phyloP scores from a whole-genome alignment of 2,329 filamentous ascomycete species.

The Sporothrix phasma region DNA sequence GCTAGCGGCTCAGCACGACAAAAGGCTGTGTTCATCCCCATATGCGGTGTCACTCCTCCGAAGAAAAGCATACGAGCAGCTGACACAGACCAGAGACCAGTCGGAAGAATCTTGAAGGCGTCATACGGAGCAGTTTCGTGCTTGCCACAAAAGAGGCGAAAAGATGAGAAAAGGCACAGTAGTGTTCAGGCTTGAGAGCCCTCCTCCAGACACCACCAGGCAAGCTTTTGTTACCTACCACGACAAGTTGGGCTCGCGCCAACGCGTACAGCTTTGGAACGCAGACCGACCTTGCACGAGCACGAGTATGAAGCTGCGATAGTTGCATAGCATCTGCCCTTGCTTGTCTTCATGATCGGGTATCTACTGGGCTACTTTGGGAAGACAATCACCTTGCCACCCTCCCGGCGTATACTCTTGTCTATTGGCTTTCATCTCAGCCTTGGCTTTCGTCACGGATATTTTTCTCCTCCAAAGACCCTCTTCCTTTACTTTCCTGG shows the following conservation, averaged over 20 bases:
- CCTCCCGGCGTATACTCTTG: not conserved
- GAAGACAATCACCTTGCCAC: conserved; percentile 5
- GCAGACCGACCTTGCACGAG: not conserved
- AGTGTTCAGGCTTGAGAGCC: too few species aligned
- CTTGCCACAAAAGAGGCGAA: too few species aligned
- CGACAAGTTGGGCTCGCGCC: too few species aligned
- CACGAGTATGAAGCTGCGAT: not conserved
- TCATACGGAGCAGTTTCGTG: too few species aligned
- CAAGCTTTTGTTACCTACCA: too few species aligned
- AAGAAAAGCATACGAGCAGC: not conserved
- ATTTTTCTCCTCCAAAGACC: not conserved
- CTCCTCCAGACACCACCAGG: too few species aligned
- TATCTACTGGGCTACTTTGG: not conserved
- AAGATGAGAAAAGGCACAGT: too few species aligned
- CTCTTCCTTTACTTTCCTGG: not conserved
- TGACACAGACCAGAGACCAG: not conserved
- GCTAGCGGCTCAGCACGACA: not conserved
- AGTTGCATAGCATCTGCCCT: not conserved
- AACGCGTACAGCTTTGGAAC: not conserved
- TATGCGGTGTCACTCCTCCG: not conserved
- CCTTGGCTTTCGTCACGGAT: not conserved
- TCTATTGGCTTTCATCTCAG: not conserved
- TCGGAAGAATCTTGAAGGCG: too few species aligned
- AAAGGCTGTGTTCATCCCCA: not conserved
- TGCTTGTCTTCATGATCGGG: not conserved